phyloP scores from a whole-genome alignment of 1,284 basidiomycete genomes.

The Xanthoconium separans region DNA sequence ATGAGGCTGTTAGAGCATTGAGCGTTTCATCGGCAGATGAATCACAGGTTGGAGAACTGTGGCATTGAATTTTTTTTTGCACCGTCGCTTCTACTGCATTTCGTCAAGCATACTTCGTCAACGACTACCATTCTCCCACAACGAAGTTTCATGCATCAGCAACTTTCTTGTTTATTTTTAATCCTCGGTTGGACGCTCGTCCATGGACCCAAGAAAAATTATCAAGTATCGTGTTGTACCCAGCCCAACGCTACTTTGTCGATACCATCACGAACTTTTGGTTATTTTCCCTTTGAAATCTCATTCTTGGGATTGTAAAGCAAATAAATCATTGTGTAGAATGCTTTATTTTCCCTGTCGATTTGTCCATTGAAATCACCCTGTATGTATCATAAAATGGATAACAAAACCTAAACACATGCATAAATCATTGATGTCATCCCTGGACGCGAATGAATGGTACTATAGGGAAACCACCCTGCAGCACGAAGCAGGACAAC shows the following conservation, averaged over 20 bases:
- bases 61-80: constrained; percentile 43
- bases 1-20: constrained; percentile 49
- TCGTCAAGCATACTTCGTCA: constrained; percentile 1
- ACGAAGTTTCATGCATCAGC: constrained; percentile 3
- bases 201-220: constrained; percentile 29
- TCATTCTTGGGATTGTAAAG: constrained; percentile 3
- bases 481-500: background rate
- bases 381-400: constrained; percentile 24
- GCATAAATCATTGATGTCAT: background rate
- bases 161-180: constrained; percentile 33
- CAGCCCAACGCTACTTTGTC: constrained; percentile 18
- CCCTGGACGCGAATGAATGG: background rate
- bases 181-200: constrained; percentile 14
- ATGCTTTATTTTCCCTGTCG: constrained; percentile 18
- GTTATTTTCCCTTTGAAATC: constrained; percentile 4
- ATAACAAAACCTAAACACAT: background rate
- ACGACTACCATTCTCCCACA: background rate
- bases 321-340: constrained; percentile 20
- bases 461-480: background rate
- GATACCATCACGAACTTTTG: constrained; percentile 27
- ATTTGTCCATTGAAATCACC: constrained; percentile 15
- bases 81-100: background rate
- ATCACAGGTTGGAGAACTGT: constrained; percentile 59
- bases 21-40: constrained; percentile 42
- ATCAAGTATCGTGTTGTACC: constrained; percentile 32